Conservation (phyloP, 2,329 filamentous ascomycete genomes). For the Aureobasidium sp. region DNA sequence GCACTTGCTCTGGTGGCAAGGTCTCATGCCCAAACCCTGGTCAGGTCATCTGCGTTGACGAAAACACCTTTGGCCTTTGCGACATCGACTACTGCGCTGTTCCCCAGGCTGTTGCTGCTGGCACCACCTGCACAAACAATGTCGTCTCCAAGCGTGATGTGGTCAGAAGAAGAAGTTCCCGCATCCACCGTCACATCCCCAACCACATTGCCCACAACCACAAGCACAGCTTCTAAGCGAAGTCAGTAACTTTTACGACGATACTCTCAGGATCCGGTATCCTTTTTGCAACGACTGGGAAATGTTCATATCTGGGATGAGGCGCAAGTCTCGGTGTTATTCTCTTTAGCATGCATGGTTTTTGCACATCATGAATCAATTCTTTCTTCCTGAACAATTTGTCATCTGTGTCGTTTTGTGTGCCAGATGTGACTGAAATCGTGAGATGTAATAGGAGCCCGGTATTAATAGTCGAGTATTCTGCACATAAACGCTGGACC, state of each 20-base stretch:
- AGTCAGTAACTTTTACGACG: background rate
- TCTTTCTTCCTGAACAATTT: background rate
- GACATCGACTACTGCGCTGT: constrained; percentile 35
- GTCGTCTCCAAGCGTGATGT: constrained; percentile 23
- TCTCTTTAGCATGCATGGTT: background rate
- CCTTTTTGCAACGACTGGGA: background rate
- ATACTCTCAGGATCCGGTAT: background rate
- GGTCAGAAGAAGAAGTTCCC: constrained; percentile 17
- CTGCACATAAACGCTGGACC: background rate
- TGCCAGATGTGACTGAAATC: background rate
- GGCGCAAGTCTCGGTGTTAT: constrained; percentile 7
- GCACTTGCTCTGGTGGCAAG: constrained; percentile 20
- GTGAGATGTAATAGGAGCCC: too few species aligned
- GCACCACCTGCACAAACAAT: constrained; percentile 36
- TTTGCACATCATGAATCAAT: constrained; percentile 1
- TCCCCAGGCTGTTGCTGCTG: constrained; percentile 33
- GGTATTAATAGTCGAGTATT: too few species aligned
- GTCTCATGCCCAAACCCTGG: constrained; percentile 35
- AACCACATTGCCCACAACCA: constrained; percentile 1
- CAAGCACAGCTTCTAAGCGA: constrained; percentile 3
- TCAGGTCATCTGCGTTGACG: constrained; percentile 38
- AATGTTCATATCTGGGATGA: background rate
- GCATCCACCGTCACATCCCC: constrained; percentile 18
- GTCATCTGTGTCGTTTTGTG: background rate
- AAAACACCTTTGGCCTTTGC: constrained; percentile 38